Evolutionary conservation across 2,329 filamentous ascomycete species (phyloP).

Genomic region (Stemphylium beticola): DNA sequence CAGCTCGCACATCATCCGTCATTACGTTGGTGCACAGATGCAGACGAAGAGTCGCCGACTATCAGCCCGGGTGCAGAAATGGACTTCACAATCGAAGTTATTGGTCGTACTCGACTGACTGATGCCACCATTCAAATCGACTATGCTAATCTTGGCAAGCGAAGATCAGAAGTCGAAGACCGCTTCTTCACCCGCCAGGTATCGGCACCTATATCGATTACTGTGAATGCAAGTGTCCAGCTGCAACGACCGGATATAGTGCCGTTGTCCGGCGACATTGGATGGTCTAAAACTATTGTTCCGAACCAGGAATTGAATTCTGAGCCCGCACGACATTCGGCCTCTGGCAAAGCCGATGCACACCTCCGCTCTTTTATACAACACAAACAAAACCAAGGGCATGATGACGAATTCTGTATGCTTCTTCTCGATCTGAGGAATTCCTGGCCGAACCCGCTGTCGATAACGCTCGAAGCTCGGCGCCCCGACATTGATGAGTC

Average conservation of each 20-base stretch:
- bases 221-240: conserved; percentile 90
- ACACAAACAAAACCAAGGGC: conserved; percentile 48
- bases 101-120: conserved; percentile 85
- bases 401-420: conserved; percentile 72
- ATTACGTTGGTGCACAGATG: conserved; percentile 56
- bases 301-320: neutral
- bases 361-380: conserved; percentile 56
- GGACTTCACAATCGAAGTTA: conserved; percentile 81
- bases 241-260: conserved; percentile 79
- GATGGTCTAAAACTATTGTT: conserved; percentile 59
- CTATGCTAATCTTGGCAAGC: conserved; percentile 79
- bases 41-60: conserved; percentile 54
- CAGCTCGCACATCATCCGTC: conserved; percentile 76
- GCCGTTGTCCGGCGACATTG: conserved; percentile 72
- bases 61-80: conserved; percentile 72
- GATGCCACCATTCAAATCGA: conserved; percentile 81
- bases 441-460: conserved; percentile 82
- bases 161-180: conserved; percentile 70
- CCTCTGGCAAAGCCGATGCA: conserved; percentile 38
- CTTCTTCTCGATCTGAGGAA: conserved; percentile 86
- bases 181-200: conserved; percentile 86
- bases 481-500: conserved; percentile 22
- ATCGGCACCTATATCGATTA: conserved; percentile 79
- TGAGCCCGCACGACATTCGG: neutral
- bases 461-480: conserved; percentile 64